Conservation (phyloP, 192 early-diverging fungal genomes). For the Mortierella alpina region DNA sequence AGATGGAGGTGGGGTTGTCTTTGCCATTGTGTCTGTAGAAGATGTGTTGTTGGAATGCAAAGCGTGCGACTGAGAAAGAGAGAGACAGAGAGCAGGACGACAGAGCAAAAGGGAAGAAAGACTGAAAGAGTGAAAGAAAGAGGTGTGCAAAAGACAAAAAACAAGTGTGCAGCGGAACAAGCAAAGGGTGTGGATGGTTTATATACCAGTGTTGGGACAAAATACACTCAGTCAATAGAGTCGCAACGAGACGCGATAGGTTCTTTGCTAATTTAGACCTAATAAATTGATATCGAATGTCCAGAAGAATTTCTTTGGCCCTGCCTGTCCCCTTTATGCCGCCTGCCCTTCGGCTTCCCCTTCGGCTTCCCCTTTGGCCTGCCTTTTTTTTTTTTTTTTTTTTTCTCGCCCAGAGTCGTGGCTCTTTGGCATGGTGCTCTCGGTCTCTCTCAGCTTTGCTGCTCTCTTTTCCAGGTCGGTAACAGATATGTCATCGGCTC, state of each 20-base stretch:
- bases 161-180: not conserved
- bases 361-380: not conserved
- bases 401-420: not conserved
- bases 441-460: too few species aligned
- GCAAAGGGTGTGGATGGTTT: not conserved
- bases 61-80: not conserved
- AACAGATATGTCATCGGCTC: too few species aligned
- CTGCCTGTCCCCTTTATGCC: not conserved
- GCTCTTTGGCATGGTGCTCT: too few species aligned
- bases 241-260: too few species aligned
- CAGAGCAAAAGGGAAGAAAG: not conserved
- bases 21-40: constrained; percentile 6
- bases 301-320: too few species aligned
- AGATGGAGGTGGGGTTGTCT: not conserved
- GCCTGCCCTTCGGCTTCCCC: not conserved
- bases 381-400: too few species aligned
- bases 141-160: not conserved
- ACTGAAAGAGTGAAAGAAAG: not conserved
- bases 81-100: not conserved
- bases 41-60: not conserved
- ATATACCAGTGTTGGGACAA: not conserved
- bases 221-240: constrained; percentile 3
- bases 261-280: not conserved
- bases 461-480: too few species aligned
- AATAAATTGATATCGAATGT: too few species aligned